A percentile compares a stretch with the other conserved stretches of the same genome.
These are phyloP conservation scores for Apostasia ramifera DNA, from an alignment of 106 monocot genomes.

Conservation along the genomic window DNA sequence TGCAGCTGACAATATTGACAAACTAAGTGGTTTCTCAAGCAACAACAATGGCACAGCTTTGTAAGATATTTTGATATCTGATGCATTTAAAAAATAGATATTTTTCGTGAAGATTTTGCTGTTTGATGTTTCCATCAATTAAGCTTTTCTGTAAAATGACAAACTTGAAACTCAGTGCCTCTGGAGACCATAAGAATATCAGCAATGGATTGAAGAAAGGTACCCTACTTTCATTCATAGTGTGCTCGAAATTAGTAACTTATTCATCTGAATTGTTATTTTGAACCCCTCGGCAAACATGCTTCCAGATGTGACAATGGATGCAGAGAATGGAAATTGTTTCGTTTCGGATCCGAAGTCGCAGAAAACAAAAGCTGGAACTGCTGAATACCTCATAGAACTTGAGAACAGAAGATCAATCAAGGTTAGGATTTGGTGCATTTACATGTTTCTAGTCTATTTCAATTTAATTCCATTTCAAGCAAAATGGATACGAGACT, in stretches of 20 bases:
- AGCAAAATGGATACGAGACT: too few relatives aligned
- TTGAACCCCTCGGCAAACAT: not conserved
- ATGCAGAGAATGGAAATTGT: conserved; percentile 38
- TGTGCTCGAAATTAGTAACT: too few relatives aligned
- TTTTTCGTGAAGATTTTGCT: too few relatives aligned
- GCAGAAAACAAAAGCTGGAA: conserved; percentile 62
- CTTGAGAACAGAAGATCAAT: conserved; percentile 81
- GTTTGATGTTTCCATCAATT: not conserved
- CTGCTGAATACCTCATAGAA: conserved; percentile 74
- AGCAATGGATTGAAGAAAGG: not conserved
- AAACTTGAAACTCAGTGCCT: not conserved
- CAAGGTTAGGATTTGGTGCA: conserved; percentile 34
- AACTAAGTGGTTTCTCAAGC: conserved; percentile 33
- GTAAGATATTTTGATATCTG: not conserved
- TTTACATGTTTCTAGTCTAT: too few relatives aligned
- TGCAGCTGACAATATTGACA: conserved; percentile 57
- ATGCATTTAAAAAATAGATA: too few relatives aligned
- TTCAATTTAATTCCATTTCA: too few relatives aligned
- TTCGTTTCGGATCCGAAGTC: conserved; percentile 9
- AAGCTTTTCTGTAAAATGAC: not conserved
- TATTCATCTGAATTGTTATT: too few relatives aligned
- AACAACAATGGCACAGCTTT: conserved; percentile 7
- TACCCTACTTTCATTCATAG: not conserved
- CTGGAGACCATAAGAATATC: not conserved
- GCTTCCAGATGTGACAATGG: conserved; percentile 17